phyloP scores from a whole-genome alignment of 331 rosid species.

The Arachis monticola region DNA sequence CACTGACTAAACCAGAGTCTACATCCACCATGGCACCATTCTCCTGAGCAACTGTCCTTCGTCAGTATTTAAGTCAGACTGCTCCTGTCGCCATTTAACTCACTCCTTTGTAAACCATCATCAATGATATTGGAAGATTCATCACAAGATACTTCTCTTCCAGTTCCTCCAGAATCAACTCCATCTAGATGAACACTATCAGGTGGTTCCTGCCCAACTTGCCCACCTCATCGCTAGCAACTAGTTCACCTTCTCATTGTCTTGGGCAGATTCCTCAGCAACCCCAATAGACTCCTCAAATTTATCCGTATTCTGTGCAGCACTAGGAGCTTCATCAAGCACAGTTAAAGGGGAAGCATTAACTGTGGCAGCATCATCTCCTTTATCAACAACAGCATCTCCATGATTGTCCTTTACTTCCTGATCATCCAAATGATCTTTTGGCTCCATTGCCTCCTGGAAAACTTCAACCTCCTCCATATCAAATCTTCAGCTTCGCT shows the following conservation, averaged over 20 bases:
- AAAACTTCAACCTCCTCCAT: constrained; percentile 73
- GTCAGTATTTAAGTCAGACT: constrained; percentile 38
- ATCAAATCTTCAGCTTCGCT: constrained; percentile 40
- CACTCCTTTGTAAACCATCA: constrained; percentile 37
- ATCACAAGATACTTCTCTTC: constrained; percentile 31
- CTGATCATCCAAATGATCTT: constrained; percentile 44
- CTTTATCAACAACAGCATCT: constrained; percentile 36
- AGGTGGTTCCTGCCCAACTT: constrained; percentile 30
- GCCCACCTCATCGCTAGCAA: constrained; percentile 30
- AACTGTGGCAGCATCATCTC: constrained; percentile 11
- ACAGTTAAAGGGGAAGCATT: constrained; percentile 32
- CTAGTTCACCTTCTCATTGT: constrained; percentile 36
- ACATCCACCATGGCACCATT: constrained; percentile 42
- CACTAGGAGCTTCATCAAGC: constrained; percentile 42
- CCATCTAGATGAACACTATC: constrained; percentile 39
- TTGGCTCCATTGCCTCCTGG: constrained; percentile 56
- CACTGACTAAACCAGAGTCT: constrained; percentile 15
- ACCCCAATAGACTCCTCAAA: constrained; percentile 59
- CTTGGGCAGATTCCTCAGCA: constrained; percentile 5
- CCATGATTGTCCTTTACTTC: constrained; percentile 19
- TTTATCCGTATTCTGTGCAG: constrained; percentile 42
- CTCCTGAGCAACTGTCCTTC: constrained; percentile 38
- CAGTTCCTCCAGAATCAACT: constrained; percentile 51
- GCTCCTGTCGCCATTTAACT: constrained; percentile 45
- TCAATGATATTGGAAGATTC: constrained; percentile 39